These are phyloP conservation scores for Rhododendron griersonianum DNA, from an alignment of 148 eudicot genomes.

Conservation along the genomic window DNA sequence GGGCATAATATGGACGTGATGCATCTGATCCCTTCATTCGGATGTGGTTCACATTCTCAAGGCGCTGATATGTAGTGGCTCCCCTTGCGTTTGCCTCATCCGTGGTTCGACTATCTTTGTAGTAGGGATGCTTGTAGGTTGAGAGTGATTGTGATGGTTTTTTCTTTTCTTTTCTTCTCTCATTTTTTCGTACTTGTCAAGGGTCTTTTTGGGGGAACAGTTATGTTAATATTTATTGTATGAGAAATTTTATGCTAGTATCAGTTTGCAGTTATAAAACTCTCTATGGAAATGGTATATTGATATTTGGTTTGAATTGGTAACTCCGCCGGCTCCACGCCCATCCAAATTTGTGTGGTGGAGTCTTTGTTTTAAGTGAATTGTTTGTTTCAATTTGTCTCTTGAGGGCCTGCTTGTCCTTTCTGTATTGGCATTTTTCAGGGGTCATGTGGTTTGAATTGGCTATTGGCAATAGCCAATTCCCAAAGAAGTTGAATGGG, in stretches of 20 bases:
- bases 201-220: conserved; percentile 14
- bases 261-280: conserved; percentile 14
- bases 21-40: neutral
- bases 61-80: conserved; percentile 6
- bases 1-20: neutral
- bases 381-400: neutral
- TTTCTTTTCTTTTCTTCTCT: neutral
- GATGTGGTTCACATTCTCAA: neutral
- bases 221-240: conserved; percentile 27
- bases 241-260: conserved; percentile 21
- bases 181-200: neutral
- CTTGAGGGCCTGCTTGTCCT: neutral
- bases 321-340: neutral
- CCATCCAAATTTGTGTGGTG: neutral
- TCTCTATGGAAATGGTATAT: neutral
- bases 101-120: conserved; percentile 5
- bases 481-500: neutral
- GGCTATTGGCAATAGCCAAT: neutral
- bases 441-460: neutral
- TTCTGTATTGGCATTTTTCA: neutral
- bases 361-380: neutral
- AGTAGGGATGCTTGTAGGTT: conserved; percentile 24
- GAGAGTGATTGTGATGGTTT: conserved; percentile 20
- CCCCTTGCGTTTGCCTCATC: neutral
- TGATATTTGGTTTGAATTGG: conserved; percentile 1